Conservation (phyloP, 768 basidiomycete genomes). For the Lanmaoa rubissima region DNA sequence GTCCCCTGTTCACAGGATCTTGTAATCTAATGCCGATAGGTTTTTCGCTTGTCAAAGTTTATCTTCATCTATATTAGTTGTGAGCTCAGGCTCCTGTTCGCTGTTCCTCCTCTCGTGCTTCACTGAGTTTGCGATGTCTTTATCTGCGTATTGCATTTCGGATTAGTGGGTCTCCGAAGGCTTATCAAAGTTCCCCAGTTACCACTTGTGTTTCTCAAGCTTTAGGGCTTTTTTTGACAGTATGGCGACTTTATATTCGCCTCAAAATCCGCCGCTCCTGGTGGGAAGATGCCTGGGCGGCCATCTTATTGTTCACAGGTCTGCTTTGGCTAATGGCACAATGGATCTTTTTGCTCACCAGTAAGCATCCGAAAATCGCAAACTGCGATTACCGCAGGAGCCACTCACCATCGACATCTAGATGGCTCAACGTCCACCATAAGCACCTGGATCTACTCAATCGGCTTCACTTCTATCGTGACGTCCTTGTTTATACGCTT, state of each 20-base stretch:
- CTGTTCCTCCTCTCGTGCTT: not conserved
- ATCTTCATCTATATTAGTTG: slow-evolving; percentile 4
- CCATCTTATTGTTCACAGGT: slow-evolving; percentile 7
- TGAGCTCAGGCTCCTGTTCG: not conserved
- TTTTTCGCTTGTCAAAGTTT: slow-evolving; percentile 2
- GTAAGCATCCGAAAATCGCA: slow-evolving; percentile 1
- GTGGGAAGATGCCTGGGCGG: slow-evolving; percentile 23
- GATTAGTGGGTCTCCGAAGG: not conserved
- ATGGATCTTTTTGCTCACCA: slow-evolving; percentile 6
- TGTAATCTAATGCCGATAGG: slow-evolving; percentile 5
- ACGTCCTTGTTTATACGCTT: not conserved
- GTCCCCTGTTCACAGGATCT: not conserved
- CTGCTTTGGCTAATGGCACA: slow-evolving; percentile 8
- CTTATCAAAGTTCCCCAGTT: slow-evolving; percentile 5
- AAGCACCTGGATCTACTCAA: slow-evolving; percentile 9
- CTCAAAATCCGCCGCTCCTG: slow-evolving; percentile 16
- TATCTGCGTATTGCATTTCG: slow-evolving; percentile 1
- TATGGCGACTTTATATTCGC: slow-evolving; percentile 20
- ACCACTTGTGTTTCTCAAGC: slow-evolving; percentile 9
- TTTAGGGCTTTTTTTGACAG: slow-evolving; percentile 15
- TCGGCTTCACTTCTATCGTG: slow-evolving; percentile 9
- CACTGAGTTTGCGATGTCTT: not conserved
- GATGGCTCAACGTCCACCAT: slow-evolving; percentile 8
- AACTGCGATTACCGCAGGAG: not conserved
- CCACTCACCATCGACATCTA: not conserved